A percentile compares a stretch with the other conserved stretches of the same genome.
phyloP scores from a whole-genome alignment of 2,329 filamentous ascomycete species.

The Neofusicoccum cordaticola region DNA sequence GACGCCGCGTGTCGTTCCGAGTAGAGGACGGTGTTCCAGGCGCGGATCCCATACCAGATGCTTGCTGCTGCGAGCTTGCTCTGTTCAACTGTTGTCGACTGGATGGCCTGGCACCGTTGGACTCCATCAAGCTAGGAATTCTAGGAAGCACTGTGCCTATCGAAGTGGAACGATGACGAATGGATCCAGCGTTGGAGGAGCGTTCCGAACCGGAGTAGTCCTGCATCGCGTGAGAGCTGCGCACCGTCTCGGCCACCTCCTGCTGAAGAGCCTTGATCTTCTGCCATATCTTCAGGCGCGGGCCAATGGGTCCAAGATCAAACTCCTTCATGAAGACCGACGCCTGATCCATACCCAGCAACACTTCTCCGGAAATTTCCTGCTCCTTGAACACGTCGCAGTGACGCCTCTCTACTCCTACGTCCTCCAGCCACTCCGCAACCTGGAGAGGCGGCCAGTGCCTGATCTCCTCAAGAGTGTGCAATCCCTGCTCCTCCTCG shows the following conservation, averaged over 20 bases:
- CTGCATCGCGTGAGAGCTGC: neutral
- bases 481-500: conserved; percentile 75
- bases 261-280: conserved; percentile 91
- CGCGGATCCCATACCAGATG: neutral
- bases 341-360: conserved; percentile 92
- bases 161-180: conserved; percentile 31
- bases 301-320: conserved; percentile 85
- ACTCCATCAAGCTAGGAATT: conserved; percentile 37
- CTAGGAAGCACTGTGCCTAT: conserved; percentile 38
- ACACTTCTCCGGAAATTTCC: conserved; percentile 90
- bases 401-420: conserved; percentile 82
- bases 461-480: conserved; percentile 71
- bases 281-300: conserved; percentile 91
- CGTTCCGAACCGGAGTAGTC: conserved; percentile 37
- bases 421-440: conserved; percentile 81
- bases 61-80: conserved; percentile 29
- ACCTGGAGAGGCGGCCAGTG: conserved; percentile 79
- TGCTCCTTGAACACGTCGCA: conserved; percentile 95
- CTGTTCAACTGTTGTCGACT: conserved; percentile 30
- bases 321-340: conserved; percentile 95
- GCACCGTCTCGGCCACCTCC: conserved; percentile 57
- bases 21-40: conserved; percentile 27
- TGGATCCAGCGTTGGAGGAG: conserved; percentile 28
- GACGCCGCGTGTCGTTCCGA: conserved; percentile 47
- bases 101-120: conserved; percentile 28